These are phyloP conservation scores for Eruca vesicaria DNA, from an alignment of 441 rosid species.

Conservation along the genomic window DNA sequence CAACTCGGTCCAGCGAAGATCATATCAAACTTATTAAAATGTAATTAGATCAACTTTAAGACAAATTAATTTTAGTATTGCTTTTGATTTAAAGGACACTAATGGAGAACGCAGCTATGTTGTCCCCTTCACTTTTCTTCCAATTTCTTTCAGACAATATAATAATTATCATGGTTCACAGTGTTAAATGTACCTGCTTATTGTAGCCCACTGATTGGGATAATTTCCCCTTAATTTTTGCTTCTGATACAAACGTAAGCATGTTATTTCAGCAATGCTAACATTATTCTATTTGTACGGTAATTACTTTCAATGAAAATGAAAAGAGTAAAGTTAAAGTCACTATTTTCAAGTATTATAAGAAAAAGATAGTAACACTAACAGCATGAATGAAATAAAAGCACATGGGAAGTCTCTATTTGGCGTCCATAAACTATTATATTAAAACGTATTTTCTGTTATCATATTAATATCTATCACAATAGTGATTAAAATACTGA, in stretches of 20 bases:
- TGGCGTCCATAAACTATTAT: neutral
- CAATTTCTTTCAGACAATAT: neutral
- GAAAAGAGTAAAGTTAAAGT: neutral
- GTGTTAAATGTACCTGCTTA: neutral
- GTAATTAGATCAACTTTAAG: conserved; percentile 13
- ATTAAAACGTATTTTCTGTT: neutral
- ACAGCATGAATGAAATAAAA: neutral
- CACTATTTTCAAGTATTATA: neutral
- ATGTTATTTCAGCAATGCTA: neutral
- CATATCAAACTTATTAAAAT: conserved; percentile 7
- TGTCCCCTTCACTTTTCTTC: conserved; percentile 25
- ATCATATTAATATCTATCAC: neutral
- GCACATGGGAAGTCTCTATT: neutral
- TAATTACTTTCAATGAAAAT: neutral
- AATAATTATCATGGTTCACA: neutral
- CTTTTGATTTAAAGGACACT: conserved; percentile 6
- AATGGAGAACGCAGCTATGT: neutral
- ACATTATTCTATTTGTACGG: neutral
- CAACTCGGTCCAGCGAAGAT: conserved; percentile 37
- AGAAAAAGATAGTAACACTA: neutral
- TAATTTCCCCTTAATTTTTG: neutral
- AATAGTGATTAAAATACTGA: neutral
- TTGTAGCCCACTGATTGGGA: neutral
- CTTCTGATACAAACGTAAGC: neutral
- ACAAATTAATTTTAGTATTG: neutral